These are phyloP conservation scores for Plasmodium relictum DNA, from an alignment of 169 alveolate species.

Conservation along the genomic window DNA sequence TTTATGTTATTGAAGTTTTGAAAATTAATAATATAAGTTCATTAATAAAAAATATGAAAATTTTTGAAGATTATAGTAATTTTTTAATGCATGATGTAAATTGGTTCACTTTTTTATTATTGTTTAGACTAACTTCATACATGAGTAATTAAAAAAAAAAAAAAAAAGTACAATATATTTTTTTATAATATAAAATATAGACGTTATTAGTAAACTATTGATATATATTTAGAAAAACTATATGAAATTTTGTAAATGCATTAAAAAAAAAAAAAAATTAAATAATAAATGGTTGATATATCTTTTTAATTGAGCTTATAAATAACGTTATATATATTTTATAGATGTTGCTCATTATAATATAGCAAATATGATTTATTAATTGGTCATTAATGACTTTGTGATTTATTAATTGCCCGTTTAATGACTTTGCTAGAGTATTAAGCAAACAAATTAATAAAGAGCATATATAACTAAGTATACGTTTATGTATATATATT, in stretches of 20 bases:
- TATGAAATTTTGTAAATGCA: background rate
- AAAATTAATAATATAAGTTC: constrained; percentile 22
- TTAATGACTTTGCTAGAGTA: too few species aligned
- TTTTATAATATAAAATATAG: too few species aligned
- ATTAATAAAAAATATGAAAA: constrained; percentile 12
- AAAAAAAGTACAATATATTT: background rate
- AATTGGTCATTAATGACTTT: too few species aligned
- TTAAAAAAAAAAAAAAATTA: constrained; percentile 1
- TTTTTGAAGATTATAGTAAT: constrained; percentile 40
- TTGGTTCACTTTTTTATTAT: constrained; percentile 57
- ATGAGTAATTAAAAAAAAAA: constrained; percentile 17
- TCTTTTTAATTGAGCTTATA: background rate
- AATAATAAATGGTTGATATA: background rate
- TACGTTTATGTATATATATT: too few species aligned
- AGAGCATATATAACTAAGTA: too few species aligned
- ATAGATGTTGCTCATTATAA: constrained; percentile 28
- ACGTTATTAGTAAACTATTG: too few species aligned
- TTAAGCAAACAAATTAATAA: too few species aligned
- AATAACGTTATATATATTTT: background rate
- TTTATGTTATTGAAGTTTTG: constrained; percentile 6
- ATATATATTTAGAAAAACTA: background rate
- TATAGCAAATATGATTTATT: too few species aligned
- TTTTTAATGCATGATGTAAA: constrained; percentile 65
- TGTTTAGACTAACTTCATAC: constrained; percentile 50
- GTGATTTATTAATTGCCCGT: too few species aligned